Conservation (phyloP, 139 green algal genomes). For the Chlorella ohadii region DNA sequence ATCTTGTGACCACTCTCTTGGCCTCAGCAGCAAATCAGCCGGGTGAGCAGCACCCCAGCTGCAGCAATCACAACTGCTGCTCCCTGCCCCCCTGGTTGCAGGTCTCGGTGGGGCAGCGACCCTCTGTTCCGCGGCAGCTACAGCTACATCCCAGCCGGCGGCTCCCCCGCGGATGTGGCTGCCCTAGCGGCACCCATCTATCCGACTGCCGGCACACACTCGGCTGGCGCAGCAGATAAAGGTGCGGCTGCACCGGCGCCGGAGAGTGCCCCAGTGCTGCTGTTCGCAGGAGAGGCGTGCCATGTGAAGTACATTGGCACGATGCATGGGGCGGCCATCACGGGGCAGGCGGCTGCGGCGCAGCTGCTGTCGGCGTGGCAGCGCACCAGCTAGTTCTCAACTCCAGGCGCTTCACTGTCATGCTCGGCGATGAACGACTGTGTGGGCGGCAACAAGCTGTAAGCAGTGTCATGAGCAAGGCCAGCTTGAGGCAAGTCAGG, state of each 20-base stretch:
- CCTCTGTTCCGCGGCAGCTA: constrained; percentile 56
- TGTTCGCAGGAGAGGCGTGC: constrained; percentile 35
- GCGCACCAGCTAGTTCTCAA: neutral
- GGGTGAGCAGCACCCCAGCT: too few species aligned
- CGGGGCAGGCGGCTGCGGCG: constrained; percentile 23
- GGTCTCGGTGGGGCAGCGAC: constrained; percentile 55
- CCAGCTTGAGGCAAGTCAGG: too few species aligned
- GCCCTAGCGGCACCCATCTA: constrained; percentile 40
- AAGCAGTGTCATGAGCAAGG: too few species aligned
- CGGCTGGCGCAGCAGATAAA: neutral
- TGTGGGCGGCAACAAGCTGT: too few species aligned
- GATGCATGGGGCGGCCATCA: constrained; percentile 30
- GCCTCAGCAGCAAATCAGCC: too few species aligned
- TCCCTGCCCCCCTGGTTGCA: neutral
- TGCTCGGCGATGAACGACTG: too few species aligned
- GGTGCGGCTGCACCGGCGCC: neutral
- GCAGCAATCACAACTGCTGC: too few species aligned
- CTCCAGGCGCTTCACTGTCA: too few species aligned
- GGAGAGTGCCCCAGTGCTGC: neutral
- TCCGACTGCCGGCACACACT: neutral
- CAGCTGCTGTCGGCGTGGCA: neutral
- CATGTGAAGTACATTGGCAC: constrained; percentile 41
- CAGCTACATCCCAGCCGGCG: constrained; percentile 37
- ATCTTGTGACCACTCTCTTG: too few species aligned
- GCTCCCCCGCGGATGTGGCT: constrained; percentile 29